phyloP scores from a whole-genome alignment of 2,329 filamentous ascomycete species.

The Chalara sp. region DNA sequence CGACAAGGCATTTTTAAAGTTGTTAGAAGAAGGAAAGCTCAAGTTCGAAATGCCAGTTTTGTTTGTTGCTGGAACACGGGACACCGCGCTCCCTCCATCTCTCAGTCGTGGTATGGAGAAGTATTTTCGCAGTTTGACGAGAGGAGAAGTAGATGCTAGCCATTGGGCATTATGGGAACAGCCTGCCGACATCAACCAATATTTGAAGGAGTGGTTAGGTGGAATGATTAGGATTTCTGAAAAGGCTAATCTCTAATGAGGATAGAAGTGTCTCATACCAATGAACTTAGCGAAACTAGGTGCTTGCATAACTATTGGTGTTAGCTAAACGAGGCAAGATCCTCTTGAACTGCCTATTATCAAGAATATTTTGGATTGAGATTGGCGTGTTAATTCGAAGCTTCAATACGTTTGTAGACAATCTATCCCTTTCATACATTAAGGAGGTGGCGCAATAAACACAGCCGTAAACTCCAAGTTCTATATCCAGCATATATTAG shows the following conservation, averaged over 20 bases:
- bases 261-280: too few species aligned
- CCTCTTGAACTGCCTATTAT: too few species aligned
- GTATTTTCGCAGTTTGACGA: slow-evolving; percentile 53
- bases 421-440: too few species aligned
- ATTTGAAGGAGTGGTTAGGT: slow-evolving; percentile 34
- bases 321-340: too few species aligned
- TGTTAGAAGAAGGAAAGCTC: slow-evolving; percentile 48
- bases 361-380: too few species aligned
- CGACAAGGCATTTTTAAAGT: slow-evolving; percentile 55
- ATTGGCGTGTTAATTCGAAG: too few species aligned
- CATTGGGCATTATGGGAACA: slow-evolving; percentile 84
- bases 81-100: slow-evolving; percentile 64
- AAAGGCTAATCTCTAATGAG: slow-evolving; percentile 7
- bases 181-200: slow-evolving; percentile 60
- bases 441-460: too few species aligned
- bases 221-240: slow-evolving; percentile 2
- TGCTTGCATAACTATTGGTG: too few species aligned
- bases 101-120: slow-evolving; percentile 68
- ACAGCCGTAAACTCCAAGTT: too few species aligned
- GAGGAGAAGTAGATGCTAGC: slow-evolving; percentile 57
- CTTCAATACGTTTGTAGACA: too few species aligned
- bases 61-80: slow-evolving; percentile 66
- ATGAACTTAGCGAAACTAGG: too few species aligned
- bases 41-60: slow-evolving; percentile 59
- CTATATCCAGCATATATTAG: too few species aligned